Evolutionary conservation across 192 early-diverging fungal species (phyloP).

Genomic region (Coemansia sp.): DNA sequence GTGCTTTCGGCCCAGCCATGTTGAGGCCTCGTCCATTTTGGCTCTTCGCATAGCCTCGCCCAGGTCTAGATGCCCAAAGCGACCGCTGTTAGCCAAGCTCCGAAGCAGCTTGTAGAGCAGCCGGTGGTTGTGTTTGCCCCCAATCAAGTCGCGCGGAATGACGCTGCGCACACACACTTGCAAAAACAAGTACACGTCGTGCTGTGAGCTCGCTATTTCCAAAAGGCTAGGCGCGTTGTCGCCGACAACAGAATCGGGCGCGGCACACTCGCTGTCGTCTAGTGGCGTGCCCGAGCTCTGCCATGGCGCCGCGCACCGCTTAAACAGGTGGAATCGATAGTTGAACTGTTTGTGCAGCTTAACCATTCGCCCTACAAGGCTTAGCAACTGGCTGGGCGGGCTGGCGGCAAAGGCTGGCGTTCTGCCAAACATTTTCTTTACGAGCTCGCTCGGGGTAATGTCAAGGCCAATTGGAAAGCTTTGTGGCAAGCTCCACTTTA

Average conservation of each 20-base stretch:
- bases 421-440: conserved; percentile 22
- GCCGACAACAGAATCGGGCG: background rate
- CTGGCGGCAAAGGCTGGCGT: background rate
- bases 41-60: conserved; percentile 61
- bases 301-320: conserved; percentile 56
- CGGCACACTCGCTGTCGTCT: background rate
- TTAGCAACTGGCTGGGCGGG: conserved; percentile 25
- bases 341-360: conserved; percentile 47
- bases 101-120: conserved; percentile 61
- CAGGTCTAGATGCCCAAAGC: conserved; percentile 65
- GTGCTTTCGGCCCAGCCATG: conserved; percentile 14
- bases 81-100: conserved; percentile 58
- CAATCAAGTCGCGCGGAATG: conserved; percentile 68
- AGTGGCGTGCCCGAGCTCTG: conserved; percentile 15
- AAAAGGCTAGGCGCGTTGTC: conserved; percentile 15
- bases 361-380: conserved; percentile 49
- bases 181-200: conserved; percentile 56
- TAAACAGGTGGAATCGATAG: conserved; percentile 49
- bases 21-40: conserved; percentile 49
- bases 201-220: conserved; percentile 18
- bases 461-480: conserved; percentile 29
- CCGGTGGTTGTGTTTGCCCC: conserved; percentile 60
- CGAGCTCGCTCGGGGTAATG: conserved; percentile 9
- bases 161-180: conserved; percentile 57
- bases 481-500: conserved; percentile 24